Base-by-base conservation (phyloP, 2,329 filamentous ascomycete genomes). In the Colletotrichum euphorbiae region DNA sequence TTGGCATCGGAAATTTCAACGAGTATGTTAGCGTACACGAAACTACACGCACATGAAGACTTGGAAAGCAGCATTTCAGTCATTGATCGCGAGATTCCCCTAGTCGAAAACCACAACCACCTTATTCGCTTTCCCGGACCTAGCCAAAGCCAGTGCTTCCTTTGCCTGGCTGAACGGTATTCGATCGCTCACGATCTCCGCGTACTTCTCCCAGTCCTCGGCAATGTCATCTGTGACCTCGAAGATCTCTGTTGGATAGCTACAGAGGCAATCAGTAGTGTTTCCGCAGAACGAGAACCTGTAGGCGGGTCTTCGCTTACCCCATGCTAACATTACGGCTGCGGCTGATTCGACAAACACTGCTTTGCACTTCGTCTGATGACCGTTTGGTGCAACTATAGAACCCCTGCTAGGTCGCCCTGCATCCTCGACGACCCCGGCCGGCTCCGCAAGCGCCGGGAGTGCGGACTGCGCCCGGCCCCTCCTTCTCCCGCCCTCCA, bases 191-290 rank as follows among this genome's bases (percentile, higher is more conserved):
- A 60, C 46, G n/a, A 65, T 65, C 24, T 60, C 54, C 6, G 45
- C 55, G 11, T 59, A 65, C 6, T 59, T 52, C 21, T 60, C 62
- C 62, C 62, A 65, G 15, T 65, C 36, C n/a, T 65, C 54, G 9
- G 40, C 46, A 12, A 65, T 17, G 7, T 65, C 62, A 36, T 59
- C 62, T 12, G 62, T 59, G 1, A 65, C 55, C 45, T 65, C 62
- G 2, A 65, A 65, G 15, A 65, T 65, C 45, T 60, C 62, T 17
- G 36, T 59, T 3, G 62, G 62, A 28, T 65, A 65, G n/a, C 48
- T 51, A 1, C 17, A 13, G 3, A 33, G 31, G 28, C 3, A 24
- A 15, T 51, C 12, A 51, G 28, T 24, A 0, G 17, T 9, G 6
- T 3, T 11, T 51, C 9, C 1, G 9, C 2, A 7, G 21, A 31